A percentile compares a stretch with the other conserved stretches of the same genome.
Conservation (phyloP, 2,329 filamentous ascomycete species). For the Lachnellula suecica region DNA sequence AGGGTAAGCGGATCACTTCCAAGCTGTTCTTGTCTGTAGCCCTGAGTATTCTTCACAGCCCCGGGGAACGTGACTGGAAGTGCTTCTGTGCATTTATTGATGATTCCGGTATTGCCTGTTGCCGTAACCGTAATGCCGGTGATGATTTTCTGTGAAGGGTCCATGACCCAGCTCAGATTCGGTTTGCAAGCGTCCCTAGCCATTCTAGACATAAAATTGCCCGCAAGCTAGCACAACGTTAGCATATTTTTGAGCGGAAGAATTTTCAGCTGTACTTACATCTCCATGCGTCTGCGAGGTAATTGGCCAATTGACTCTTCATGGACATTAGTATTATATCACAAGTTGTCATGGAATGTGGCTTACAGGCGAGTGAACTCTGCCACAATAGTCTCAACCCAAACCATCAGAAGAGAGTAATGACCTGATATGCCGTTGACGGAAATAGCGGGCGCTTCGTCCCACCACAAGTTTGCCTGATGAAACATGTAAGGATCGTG, state of each 20-base stretch:
- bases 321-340: no score
- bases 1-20: conserved; percentile 53
- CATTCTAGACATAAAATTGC: conserved; percentile 49
- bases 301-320: conserved; percentile 51
- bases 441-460: conserved; percentile 37
- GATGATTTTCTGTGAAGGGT: conserved; percentile 16
- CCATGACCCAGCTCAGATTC: conserved; percentile 15
- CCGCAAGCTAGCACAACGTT: conserved; percentile 5
- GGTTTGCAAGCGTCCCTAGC: conserved; percentile 21
- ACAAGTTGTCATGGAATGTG: conserved; percentile 1
- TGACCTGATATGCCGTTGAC: conserved; percentile 27
- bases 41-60: conserved; percentile 18
- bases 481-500: conserved; percentile 46
- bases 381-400: conserved; percentile 30
- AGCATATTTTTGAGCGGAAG: not conserved
- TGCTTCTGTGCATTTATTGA: conserved; percentile 20
- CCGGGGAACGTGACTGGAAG: conserved; percentile 37
- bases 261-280: conserved; percentile 35
- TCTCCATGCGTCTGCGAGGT: conserved; percentile 56
- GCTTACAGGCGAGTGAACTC: conserved; percentile 32
- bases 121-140: conserved; percentile 39
- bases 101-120: conserved; percentile 18
- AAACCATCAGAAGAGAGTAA: conserved; percentile 28
- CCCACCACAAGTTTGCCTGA: conserved; percentile 58
- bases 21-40: conserved; percentile 40